Evolutionary conservation across 345 rosid genomes (phyloP).

Genomic region (Cardamine occulta): DNA sequence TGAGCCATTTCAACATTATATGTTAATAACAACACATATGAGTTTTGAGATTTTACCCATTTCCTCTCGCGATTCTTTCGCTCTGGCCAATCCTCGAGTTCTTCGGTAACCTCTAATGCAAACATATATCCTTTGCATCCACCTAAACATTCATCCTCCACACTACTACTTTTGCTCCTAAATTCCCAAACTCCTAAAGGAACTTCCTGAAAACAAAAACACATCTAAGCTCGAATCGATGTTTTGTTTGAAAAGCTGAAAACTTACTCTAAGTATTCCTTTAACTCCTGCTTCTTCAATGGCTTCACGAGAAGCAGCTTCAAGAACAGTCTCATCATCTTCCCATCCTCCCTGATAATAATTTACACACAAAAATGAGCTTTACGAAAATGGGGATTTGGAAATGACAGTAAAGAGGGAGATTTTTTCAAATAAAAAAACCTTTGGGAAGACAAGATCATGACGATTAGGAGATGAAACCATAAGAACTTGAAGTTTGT

Average conservation of each 20-base stretch:
- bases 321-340: constrained; percentile 78
- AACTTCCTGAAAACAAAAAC: constrained; percentile 52
- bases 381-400: neutral
- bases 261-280: constrained; percentile 71
- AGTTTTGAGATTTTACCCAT: constrained; percentile 60
- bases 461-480: constrained; percentile 83
- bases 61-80: constrained; percentile 55
- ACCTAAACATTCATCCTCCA: constrained; percentile 38
- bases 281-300: constrained; percentile 93
- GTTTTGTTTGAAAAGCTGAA: neutral
- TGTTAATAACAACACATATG: neutral
- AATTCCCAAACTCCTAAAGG: constrained; percentile 65
- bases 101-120: constrained; percentile 64
- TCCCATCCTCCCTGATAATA: constrained; percentile 92
- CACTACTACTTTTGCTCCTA: constrained; percentile 45
- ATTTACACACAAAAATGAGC: neutral
- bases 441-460: constrained; percentile 93
- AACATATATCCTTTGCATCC: constrained; percentile 49
- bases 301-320: constrained; percentile 95
- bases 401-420: constrained; percentile 14
- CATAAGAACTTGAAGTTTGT: constrained; percentile 69
- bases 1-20: neutral
- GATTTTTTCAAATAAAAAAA: constrained; percentile 12
- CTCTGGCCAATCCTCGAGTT: constrained; percentile 88
- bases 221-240: neutral